Percentiles rank a stretch among this genome's conserved stretches.
phyloP scores from a whole-genome alignment of 2,329 filamentous ascomycete species.

The Cytospora piceae region DNA sequence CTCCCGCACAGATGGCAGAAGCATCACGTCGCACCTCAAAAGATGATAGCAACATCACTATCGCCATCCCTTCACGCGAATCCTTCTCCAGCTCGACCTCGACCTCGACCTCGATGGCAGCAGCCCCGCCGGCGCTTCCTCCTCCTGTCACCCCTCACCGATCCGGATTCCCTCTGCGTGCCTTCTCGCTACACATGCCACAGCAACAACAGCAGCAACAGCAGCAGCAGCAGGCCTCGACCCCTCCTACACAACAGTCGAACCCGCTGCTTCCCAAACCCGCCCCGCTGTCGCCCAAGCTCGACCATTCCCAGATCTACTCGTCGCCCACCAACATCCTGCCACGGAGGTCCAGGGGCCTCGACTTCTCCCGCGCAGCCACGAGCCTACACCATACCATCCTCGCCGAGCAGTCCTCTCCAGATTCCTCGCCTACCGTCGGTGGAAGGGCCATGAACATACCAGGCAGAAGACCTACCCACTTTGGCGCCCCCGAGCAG shows the following conservation, averaged over 20 bases:
- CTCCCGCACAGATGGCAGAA: conserved; percentile 60
- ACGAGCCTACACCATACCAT: conserved; percentile 96
- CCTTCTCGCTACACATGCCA: conserved; percentile 73
- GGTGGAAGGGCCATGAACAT: conserved; percentile 69
- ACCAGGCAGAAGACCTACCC: conserved; percentile 53
- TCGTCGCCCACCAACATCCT: conserved; percentile 81
- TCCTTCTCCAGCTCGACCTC: conserved; percentile 38
- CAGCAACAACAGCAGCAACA: conserved; percentile 40
- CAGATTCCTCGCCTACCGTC: conserved; percentile 87
- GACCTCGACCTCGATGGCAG: conserved; percentile 37
- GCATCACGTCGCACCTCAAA: conserved; percentile 62
- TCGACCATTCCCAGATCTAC: conserved; percentile 83
- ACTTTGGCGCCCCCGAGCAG: conserved; percentile 60
- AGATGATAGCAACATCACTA: conserved; percentile 65
- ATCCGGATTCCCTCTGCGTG: conserved; percentile 63
- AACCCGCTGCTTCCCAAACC: conserved; percentile 51
- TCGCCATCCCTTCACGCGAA: conserved; percentile 43
- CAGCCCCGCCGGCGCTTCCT: conserved; percentile 32
- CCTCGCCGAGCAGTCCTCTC: conserved; percentile 83
- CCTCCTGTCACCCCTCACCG: conserved; percentile 74
- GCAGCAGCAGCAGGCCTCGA: conserved; percentile 40
- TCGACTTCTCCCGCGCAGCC: conserved; percentile 91
- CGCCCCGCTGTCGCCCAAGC: conserved; percentile 80
- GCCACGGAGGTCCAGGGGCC: conserved; percentile 82
- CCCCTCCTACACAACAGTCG: conserved; percentile 43